Evolutionary conservation across 495 filamentous ascomycete genomes (phyloP).

Genomic region (Extremus antarcticus): DNA sequence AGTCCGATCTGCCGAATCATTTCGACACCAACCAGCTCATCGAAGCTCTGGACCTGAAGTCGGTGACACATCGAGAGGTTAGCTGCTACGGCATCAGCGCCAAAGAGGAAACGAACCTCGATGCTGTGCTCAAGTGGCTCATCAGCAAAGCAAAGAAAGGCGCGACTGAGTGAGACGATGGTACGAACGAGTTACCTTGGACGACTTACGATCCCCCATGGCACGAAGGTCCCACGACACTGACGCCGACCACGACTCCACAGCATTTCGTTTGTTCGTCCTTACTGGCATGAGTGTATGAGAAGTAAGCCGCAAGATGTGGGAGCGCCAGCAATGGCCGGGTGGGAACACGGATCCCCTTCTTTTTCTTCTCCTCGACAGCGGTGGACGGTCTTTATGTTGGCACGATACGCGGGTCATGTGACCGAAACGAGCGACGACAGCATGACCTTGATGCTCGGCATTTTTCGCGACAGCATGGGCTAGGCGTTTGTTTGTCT

Average conservation of each 20-base stretch:
- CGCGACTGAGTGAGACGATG: background rate
- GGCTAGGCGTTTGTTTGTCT: background rate
- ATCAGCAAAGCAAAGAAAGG: constrained; percentile 65
- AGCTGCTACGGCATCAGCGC: constrained; percentile 98
- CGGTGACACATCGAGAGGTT: constrained; percentile 83
- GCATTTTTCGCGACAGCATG: background rate
- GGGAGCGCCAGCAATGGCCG: constrained; percentile 19
- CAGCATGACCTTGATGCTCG: constrained; percentile 5
- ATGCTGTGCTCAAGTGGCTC: constrained; percentile 93
- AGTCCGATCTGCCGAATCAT: constrained; percentile 82
- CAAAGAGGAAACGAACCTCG: constrained; percentile 96
- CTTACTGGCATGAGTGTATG: constrained; percentile 2
- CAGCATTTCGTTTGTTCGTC: background rate
- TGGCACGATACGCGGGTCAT: no score
- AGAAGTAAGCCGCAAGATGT: constrained; percentile 5
- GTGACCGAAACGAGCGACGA: constrained; percentile 11
- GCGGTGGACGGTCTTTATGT: no score
- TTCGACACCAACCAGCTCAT: constrained; percentile 90
- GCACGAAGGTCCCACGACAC: background rate
- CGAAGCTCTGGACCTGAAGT: constrained; percentile 80
- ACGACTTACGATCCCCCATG: constrained; percentile 1
- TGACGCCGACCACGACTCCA: background rate
- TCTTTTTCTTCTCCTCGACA: background rate
- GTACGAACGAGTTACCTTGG: background rate
- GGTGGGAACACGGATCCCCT: background rate